phyloP scores from a whole-genome alignment of 2,329 filamentous ascomycete species.

The Alternaria gansuensis region DNA sequence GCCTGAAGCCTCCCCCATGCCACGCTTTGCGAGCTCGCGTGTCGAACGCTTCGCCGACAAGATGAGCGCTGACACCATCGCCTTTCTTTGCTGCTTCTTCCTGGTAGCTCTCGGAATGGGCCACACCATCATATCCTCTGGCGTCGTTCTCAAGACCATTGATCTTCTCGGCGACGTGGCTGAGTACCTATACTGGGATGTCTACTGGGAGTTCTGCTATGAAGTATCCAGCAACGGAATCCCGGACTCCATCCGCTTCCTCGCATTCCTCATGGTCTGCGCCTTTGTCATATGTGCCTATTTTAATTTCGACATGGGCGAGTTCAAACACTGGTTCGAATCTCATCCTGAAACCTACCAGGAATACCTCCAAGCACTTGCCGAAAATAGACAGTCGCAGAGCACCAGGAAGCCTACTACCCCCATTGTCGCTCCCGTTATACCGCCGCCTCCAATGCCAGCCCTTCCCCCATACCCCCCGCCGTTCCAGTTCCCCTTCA shows the following conservation, averaged over 20 bases:
- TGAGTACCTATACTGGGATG: not conserved
- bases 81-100: not conserved
- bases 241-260: not conserved
- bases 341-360: not conserved
- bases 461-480: not conserved
- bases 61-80: not conserved
- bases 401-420: not conserved
- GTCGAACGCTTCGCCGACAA: not conserved
- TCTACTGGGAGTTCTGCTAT: constrained; percentile 1
- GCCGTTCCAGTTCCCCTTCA: constrained; percentile 1
- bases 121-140: not conserved
- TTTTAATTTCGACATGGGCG: not conserved
- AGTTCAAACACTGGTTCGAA: not conserved
- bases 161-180: not conserved
- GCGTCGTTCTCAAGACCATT: not conserved
- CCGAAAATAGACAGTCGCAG: not conserved
- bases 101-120: not conserved
- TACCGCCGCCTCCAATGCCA: not conserved
- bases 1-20: not conserved
- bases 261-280: not conserved
- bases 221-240: not conserved
- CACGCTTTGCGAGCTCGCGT: not conserved
- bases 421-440: not conserved
- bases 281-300: not conserved
- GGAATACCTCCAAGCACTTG: not conserved